A percentile compares a stretch with the other conserved stretches of the same genome.
These are phyloP conservation scores for Plasmodium fragile DNA, from an alignment of 169 alveolate genomes.

Conservation along the genomic window DNA sequence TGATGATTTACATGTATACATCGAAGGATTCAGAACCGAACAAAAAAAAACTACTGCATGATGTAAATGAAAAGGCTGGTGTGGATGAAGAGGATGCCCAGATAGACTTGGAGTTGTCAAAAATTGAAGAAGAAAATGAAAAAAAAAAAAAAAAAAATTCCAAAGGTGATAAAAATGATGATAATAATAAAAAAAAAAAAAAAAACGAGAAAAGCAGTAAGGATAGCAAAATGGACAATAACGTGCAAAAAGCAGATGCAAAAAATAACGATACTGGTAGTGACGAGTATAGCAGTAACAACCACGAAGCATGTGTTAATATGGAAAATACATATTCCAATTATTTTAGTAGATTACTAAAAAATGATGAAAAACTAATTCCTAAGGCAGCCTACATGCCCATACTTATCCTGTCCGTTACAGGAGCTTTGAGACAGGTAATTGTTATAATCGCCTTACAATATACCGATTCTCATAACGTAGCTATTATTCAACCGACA, in stretches of 20 bases:
- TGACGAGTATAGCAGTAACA: not conserved
- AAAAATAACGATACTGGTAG: not conserved
- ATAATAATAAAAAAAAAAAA: not conserved
- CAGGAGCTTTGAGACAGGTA: constrained; percentile 81
- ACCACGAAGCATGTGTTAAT: not conserved
- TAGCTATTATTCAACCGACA: constrained; percentile 77
- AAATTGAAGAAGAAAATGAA: not conserved
- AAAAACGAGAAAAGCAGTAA: constrained; percentile 10
- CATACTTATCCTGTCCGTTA: constrained; percentile 43
- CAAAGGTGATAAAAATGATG: not conserved
- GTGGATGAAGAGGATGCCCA: not conserved
- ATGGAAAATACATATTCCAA: constrained; percentile 1
- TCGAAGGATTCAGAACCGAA: constrained; percentile 40
- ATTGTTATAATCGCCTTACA: constrained; percentile 76
- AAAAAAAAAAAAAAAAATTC: not conserved
- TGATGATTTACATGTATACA: constrained; percentile 34
- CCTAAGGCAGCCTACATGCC: constrained; percentile 60
- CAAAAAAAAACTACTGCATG: constrained; percentile 46
- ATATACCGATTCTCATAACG: constrained; percentile 75
- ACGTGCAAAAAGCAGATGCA: not conserved
- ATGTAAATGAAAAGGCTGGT: not conserved
- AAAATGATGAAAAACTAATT: constrained; percentile 46
- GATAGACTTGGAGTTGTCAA: constrained; percentile 3
- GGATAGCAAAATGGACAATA: not conserved
- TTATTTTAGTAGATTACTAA: constrained; percentile 19